These are phyloP conservation scores for Nannochloris sp. DNA, from an alignment of 139 green algal genomes.

Conservation along the genomic window DNA sequence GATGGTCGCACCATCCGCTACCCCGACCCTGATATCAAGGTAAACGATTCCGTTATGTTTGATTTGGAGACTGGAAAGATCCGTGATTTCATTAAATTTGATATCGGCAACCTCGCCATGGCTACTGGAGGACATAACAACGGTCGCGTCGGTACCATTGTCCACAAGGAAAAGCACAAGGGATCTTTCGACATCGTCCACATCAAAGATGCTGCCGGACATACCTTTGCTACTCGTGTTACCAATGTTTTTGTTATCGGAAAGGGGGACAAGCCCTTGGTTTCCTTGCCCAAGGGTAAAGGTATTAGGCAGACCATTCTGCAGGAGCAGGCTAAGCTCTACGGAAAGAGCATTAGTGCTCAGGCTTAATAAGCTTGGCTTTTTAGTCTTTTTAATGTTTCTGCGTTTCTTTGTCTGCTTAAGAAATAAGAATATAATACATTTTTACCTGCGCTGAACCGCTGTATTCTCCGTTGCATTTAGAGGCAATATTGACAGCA, in stretches of 20 bases:
- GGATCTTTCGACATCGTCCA: constrained; percentile 91
- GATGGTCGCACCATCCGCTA: constrained; percentile 98
- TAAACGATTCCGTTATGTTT: constrained; percentile 94
- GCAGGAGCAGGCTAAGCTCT: constrained; percentile 92
- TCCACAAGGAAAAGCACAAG: constrained; percentile 95
- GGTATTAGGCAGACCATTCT: constrained; percentile 92
- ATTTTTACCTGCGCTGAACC: too few species aligned
- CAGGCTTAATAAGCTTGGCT: too few species aligned
- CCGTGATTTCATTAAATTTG: constrained; percentile 95
- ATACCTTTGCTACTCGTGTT: constrained; percentile 89
- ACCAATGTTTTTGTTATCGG: constrained; percentile 98
- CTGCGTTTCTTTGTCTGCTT: too few species aligned
- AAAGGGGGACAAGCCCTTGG: constrained; percentile 90
- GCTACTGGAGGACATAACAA: constrained; percentile 87
- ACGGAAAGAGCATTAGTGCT: constrained; percentile 38
- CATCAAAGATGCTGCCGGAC: constrained; percentile 88
- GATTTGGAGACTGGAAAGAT: constrained; percentile 96
- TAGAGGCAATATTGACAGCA: too few species aligned
- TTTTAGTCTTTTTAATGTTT: too few species aligned
- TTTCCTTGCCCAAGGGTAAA: constrained; percentile 98
- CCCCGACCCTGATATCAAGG: constrained; percentile 93
- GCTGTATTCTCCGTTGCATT: too few species aligned
- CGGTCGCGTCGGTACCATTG: constrained; percentile 86
- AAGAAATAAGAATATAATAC: too few species aligned
- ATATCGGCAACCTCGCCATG: constrained; percentile 92